Percentiles rank a stretch among this genome's conserved stretches.
Evolutionary conservation across 1,139 yeast species (phyloP).

Genomic region (Pichia sp.): DNA sequence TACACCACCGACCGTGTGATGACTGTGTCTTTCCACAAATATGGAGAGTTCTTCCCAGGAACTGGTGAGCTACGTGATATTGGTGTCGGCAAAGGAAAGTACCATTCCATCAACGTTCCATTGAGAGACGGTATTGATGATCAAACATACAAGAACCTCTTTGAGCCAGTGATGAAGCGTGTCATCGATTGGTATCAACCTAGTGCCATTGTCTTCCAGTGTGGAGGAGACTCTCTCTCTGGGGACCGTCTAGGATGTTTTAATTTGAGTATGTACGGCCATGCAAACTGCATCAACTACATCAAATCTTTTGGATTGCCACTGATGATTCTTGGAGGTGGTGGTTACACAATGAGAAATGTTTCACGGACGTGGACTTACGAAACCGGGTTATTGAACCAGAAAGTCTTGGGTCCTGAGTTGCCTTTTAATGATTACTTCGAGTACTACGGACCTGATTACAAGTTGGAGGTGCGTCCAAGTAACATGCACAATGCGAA

Average conservation of each 20-base stretch:
- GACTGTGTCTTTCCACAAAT: constrained; percentile 94
- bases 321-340: constrained; percentile 90
- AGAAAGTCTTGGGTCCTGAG: constrained; percentile 72
- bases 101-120: constrained; percentile 90
- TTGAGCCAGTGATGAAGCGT: constrained; percentile 80
- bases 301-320: constrained; percentile 85
- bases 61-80: constrained; percentile 86
- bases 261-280: constrained; percentile 84
- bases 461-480: constrained; percentile 87
- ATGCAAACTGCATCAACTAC: constrained; percentile 90
- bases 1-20: constrained; percentile 92
- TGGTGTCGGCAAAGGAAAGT: constrained; percentile 83
- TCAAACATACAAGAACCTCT: constrained; percentile 80
- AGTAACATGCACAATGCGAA: constrained; percentile 97
- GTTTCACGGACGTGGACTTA: constrained; percentile 94
- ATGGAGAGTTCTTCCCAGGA: constrained; percentile 95
- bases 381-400: constrained; percentile 85
- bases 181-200: constrained; percentile 63
- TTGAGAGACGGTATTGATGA: constrained; percentile 94
- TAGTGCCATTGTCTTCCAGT: constrained; percentile 88
- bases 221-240: constrained; percentile 95
- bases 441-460: constrained; percentile 96
- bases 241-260: constrained; percentile 93
- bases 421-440: constrained; percentile 94
- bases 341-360: constrained; percentile 95